Evolutionary conservation across 2,329 filamentous ascomycete species (phyloP), one percentile per base, ranked within the genome.

Genomic region (Ophiostoma novo-ulmi): DNA sequence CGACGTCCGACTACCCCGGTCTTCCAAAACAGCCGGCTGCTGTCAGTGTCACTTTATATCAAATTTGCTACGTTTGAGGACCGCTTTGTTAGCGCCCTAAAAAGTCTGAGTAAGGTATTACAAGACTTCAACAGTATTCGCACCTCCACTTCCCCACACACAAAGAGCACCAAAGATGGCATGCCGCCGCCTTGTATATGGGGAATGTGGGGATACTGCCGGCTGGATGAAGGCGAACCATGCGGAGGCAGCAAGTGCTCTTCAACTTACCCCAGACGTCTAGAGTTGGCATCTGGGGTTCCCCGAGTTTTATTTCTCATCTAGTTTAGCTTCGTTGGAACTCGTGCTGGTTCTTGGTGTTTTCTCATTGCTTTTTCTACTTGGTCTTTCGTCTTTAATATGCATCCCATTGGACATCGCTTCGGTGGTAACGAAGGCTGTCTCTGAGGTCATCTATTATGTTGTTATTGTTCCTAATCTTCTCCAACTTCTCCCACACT

Each of bases 211-310:
- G 22, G 52, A 58, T 58, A 22, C n/a, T 58, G 52, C 52, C 52
- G 52, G 52, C 52, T 58, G n/a, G 52, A 39, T 39, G 67, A 58
- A 22, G 48, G 31, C 22, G 65, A 67, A 67, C 38, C 52, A 3
- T 58, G 52, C 52, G 20, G 52, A 58, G 52, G 52, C 52, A 22
- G 11, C 11, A 22, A 26, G 22, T 4, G n/a, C 52, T 48, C 44
- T 58, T 58, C 52, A 26, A 58, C 52, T 58, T 58, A 58, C 52
- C 52, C 52, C 52, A 58, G 52, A 58, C n/a, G n/a, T 26, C 52
- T 11, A 17, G 10, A 17, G 11, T 22, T 58, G 22, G 52, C 52
- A 26, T 58, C 52, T 58, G 52, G 52, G 52, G 52, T 58, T 31
- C 52, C 52, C 52, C 52, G n/a, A 58, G 52, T 58, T 58, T 22